Evolutionary conservation across 495 filamentous ascomycete species (phyloP), one percentile per base, ranked within the genome.

Genomic region (Penicillium antarcticum): DNA sequence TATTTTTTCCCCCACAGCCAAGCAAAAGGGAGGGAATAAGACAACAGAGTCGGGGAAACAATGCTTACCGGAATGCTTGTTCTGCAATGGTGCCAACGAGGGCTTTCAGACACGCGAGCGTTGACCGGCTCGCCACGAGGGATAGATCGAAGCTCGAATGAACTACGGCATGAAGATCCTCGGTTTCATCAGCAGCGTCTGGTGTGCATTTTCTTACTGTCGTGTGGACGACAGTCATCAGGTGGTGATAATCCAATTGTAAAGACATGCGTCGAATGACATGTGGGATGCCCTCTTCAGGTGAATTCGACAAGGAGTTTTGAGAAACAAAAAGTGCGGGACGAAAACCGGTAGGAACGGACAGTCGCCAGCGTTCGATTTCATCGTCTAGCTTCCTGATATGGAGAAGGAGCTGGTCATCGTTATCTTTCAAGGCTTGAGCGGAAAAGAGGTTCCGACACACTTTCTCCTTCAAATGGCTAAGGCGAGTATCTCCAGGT

Each of bases 111-210:
- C 53, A 61, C 19, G 36, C 45, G 0, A 61, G 9, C 0, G 51
- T 61, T 32, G 58, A 61, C 3, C 58, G 50, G 41, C 58, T 54
- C 10, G 58, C 58, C 21, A 21, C 34, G 18, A 61, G 23, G 1
- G 53, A 57, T 13, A 61, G 4, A 23, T 61, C 58, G 23, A 61
- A 61, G 45, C 58, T 61, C 21, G 58, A 61, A 51, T 61, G 58
- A 34, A 57, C 58, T 6, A 61, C 58, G 8, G 17, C 23, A 45
- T 61, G 58, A n/a, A 57, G 51, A 44, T 51, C 54, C 9, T 21
- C 38, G 13, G 26, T 32, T 7, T 32, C 45, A 24, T 54, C 52
- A 32, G 42, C 39, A 5, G 35, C 17, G 1, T 33, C 51, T 4
- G 26, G 12, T 1, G 45, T 57, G 38, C 58, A 61, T 48, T 38